Base-by-base conservation (phyloP, 2,329 filamentous ascomycete genomes). In the Verticillium nubilum region DNA sequence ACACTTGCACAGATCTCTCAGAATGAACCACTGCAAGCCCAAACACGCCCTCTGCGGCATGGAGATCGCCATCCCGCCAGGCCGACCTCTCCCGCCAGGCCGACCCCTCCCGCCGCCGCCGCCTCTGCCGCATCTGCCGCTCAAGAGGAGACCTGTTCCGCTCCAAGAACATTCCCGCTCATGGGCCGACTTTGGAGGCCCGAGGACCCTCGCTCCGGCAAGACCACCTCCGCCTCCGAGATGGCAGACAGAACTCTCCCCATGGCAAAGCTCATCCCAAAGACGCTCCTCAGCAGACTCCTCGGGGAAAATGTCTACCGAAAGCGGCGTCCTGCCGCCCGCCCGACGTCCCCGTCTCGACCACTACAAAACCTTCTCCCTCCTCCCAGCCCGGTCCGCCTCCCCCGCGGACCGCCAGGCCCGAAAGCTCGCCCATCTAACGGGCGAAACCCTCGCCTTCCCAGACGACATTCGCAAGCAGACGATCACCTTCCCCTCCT, bases 371-470 rank as follows among this genome's bases (percentile, higher is more conserved):
- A 4, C 31, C 56, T 28, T 57, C 69, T 3, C 67, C 68, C 0
- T 59, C 68, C 12, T 70, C 72, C 54, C 66, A 64, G 50, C 73
- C 76, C 0, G 70, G 71, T 0, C 67, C 68, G 37, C n/a, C n/a
- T 19, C 42, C 42, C 4, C 7, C 42, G 42, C 4, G 42, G 2
- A n/a, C n/a, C 7, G 3, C 19, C 7, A 25, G 5, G 7, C 42
- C 7, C 42, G 3, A 52, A 80, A 80, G 67, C 68, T 78, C 50
- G 69, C 72, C 33, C 74, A 78, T 63, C 69, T 80, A 15, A 79
- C 69, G 5, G 78, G 77, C 1, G 67, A 74, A 28, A 73, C 76
- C 47, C 52, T 78, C n/a, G 68, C 70, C 1, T 54, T 58, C 53
- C 58, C 52, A 17, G 54, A 29, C 47, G 52, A 59, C 52, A 35